A percentile compares a stretch with the other conserved stretches of the same genome.
Conservation (phyloP, 192 early-diverging fungal species). For the Coemansia sp. region DNA sequence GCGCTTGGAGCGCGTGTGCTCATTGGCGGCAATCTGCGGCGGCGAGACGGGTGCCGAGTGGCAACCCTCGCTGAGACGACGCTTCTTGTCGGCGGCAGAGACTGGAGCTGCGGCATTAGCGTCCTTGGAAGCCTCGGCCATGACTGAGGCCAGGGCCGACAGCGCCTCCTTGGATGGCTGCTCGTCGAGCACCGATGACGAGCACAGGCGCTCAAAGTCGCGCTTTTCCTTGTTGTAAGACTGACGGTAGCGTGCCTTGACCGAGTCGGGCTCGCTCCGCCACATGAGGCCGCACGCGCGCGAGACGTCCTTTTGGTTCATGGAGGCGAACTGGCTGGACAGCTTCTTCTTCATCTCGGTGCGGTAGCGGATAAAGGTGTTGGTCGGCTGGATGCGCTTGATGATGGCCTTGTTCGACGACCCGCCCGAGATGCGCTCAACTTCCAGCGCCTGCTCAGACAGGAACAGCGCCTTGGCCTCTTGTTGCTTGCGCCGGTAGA, state of each 20-base stretch:
- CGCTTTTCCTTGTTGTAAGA: conserved; percentile 57
- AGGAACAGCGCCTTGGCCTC: conserved; percentile 51
- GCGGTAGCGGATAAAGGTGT: conserved; percentile 61
- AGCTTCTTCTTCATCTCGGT: conserved; percentile 57
- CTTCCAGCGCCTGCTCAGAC: conserved; percentile 50
- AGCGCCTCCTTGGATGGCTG: conserved; percentile 45
- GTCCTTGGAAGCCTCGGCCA: conserved; percentile 24
- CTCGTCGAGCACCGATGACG: conserved; percentile 44
- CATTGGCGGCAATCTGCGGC: conserved; percentile 26
- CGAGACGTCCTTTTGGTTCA: conserved; percentile 58
- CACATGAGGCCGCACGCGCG: conserved; percentile 58
- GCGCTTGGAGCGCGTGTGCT: conserved; percentile 40
- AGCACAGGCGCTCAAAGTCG: conserved; percentile 56
- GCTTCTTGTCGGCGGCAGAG: conserved; percentile 36
- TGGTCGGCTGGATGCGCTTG: conserved; percentile 57
- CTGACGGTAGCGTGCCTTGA: conserved; percentile 58
- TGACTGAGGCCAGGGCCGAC: conserved; percentile 42
- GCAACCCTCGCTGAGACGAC: conserved; percentile 44
- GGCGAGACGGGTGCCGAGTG: conserved; percentile 49
- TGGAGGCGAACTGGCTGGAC: conserved; percentile 46
- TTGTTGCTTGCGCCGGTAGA: conserved; percentile 52
- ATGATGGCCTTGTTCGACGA: conserved; percentile 45
- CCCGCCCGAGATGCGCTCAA: conserved; percentile 50
- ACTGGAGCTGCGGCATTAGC: conserved; percentile 10
- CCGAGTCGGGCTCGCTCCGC: conserved; percentile 54